These are phyloP conservation scores for Saccharomycopsis phalli DNA, from an alignment of 1,139 yeast genomes.

Conservation along the genomic window DNA sequence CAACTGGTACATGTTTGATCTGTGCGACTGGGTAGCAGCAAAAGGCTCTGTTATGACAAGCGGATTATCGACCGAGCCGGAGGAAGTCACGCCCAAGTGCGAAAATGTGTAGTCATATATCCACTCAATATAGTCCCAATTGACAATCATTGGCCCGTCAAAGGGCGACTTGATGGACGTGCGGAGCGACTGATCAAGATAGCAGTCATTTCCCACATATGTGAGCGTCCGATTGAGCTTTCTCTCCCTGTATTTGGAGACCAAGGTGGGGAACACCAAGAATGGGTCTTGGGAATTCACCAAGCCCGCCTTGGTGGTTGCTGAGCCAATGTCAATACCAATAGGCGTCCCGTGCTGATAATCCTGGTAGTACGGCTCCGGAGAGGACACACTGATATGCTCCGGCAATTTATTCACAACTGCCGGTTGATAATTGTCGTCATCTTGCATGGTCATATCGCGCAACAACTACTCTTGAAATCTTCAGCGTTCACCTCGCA, in stretches of 20 bases:
- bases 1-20: conserved; percentile 68
- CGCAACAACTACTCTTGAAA: too few relatives aligned
- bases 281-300: conserved; percentile 46
- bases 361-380: conserved; percentile 45
- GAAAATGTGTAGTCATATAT: conserved; percentile 77
- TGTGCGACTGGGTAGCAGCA: conserved; percentile 61
- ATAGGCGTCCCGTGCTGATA: conserved; percentile 60
- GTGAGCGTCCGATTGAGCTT: conserved; percentile 56
- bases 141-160: conserved; percentile 79
- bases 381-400: too few relatives aligned
- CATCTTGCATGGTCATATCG: too few relatives aligned
- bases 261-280: conserved; percentile 57
- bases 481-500: too few relatives aligned
- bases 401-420: too few relatives aligned
- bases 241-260: conserved; percentile 73
- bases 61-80: conserved; percentile 62
- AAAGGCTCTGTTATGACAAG: conserved; percentile 73
- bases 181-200: conserved; percentile 58
- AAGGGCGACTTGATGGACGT: conserved; percentile 70
- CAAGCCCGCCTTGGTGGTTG: conserved; percentile 64
- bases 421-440: too few relatives aligned
- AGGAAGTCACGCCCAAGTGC: conserved; percentile 60
- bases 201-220: conserved; percentile 76
- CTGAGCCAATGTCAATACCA: conserved; percentile 74
- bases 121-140: conserved; percentile 86